Base-by-base conservation (phyloP, 176 grass and related monocot species). In the Oryza longistaminata region DNA sequence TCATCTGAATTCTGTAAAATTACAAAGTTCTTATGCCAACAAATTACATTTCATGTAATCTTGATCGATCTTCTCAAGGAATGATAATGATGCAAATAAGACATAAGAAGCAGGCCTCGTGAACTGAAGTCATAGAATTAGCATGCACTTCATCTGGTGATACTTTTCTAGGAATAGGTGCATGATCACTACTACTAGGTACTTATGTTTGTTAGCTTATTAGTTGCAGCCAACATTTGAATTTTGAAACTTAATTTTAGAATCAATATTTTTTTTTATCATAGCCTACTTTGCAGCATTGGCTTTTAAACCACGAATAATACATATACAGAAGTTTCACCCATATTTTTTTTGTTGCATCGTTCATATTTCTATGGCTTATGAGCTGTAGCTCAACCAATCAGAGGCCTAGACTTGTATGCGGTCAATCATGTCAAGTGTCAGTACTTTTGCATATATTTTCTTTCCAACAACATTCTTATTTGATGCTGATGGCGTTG, bases 81-180 rank as follows among this genome's bases (percentile, higher is more conserved):
- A 46, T 21, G 2, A 71, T 69, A 74, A 42, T 74, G 19, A 27
- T 83, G 17, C 80, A 82, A 66, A 50, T 69, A 26, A 62, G 40
- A 73, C 67, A 71, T 13, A 49, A 9, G 7, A 82, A 85, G 44
- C 11, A 10, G 31, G 13, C 13, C 40, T 43, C 4, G 9, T 29
- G 35, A 31, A 16, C 10, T 85, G 12, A 50, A 31, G 44, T 26
- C 33, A 77, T 49, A 82, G 31, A 50, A 53, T 64, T 22, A 75
- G 4, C 21, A 66, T 72, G 25, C 12, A 43, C 40, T 25, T 77
- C 1, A 66, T 75, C 16, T 34, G 43, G 35, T 48, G 7, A 68
- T 70, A 29, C 12, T 81, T 81, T 61, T 45, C 44, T 50, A 75
- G 26, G 37, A 62, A 85, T 49, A 89, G 8, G 12, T 76, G 34